A percentile compares a stretch with the other conserved stretches of the same genome.
These are phyloP conservation scores for Podaxis pistillaris DNA, from an alignment of 768 basidiomycete species.

Conservation along the genomic window DNA sequence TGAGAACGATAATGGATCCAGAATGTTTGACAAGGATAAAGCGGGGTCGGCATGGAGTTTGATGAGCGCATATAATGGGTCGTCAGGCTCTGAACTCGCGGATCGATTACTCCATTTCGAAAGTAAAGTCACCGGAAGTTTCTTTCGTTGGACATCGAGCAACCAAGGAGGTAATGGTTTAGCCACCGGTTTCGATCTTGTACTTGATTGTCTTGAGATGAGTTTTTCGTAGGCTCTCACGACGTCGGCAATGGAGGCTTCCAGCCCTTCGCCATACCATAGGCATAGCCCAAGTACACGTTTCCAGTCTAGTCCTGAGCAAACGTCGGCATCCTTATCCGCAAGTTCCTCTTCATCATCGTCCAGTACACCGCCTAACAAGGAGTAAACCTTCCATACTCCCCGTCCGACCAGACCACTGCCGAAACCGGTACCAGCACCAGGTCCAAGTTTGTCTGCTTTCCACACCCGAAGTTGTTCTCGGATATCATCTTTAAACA, in stretches of 20 bases:
- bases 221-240: constrained; percentile 59
- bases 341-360: constrained; percentile 54
- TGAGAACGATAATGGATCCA: constrained; percentile 73
- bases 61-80: constrained; percentile 82
- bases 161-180: constrained; percentile 17
- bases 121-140: neutral
- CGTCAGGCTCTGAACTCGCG: constrained; percentile 32
- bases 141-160: constrained; percentile 32
- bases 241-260: constrained; percentile 68
- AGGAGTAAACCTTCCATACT: constrained; percentile 77
- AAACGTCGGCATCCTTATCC: constrained; percentile 44
- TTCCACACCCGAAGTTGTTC: constrained; percentile 84
- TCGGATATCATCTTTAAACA: constrained; percentile 69
- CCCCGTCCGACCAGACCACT: constrained; percentile 47
- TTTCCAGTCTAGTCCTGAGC: constrained; percentile 88
- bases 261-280: constrained; percentile 81
- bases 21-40: constrained; percentile 64
- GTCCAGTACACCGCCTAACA: constrained; percentile 73
- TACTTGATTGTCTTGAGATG: constrained; percentile 33
- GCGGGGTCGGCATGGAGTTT: constrained; percentile 72
- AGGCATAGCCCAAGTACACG: constrained; percentile 85
- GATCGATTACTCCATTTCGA: constrained; percentile 16
- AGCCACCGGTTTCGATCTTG: constrained; percentile 61
- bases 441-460: constrained; percentile 48
- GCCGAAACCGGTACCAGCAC: constrained; percentile 28